Evolutionary conservation across 148 eudicot species (phyloP), one percentile per base, ranked within the genome.

Genomic region (Tetragonia tetragonoides): DNA sequence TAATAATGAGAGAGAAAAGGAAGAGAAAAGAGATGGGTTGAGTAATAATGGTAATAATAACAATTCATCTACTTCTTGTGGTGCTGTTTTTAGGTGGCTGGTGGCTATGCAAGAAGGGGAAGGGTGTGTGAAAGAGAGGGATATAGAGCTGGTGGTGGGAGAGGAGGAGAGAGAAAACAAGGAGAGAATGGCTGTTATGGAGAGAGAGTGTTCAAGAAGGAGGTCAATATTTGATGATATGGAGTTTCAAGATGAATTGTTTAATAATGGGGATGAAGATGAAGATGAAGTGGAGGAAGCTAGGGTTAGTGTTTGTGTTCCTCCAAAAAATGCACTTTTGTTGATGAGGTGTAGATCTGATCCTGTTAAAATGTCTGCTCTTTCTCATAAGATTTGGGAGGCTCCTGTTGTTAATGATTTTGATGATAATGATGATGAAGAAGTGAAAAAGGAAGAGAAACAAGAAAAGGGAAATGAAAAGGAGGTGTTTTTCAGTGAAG

Each of bases 341-440:
- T 78, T 94, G 76, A 94, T 94, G 98, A 84, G 98, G 76, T 95
- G 97, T 76, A 90, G 95, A 88, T 92, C 97, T 83, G 96, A 95
- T 87, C 98, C 97, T 0, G 67, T 87, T 72, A 89, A 88, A 72
- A 88, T 92, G 88, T 87, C 90, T 15, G 87, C 93, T 39, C 87
- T 94, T 73, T 86, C 92, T n/a, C 85, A 77, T 23, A 84, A 89
- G 57, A 76, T 88, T 14, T 84, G 83, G 86, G 93, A 90, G 37
- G 78, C 63, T 75, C 21, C 66, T 56, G 23, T 74, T 16, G 59
- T 23, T 64, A 42, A 44, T 4, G 84, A 69, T 28, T 82, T 56
- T 7, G 80, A n/a, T 47, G 86, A 72, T 23, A 76, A 57, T 7
- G 65, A 72, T 3, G 34, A 17, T 49, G 38, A 62, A 20, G 61